Evolutionary conservation across 768 basidiomycete species (phyloP).

Genomic region (Obba rivulosa): DNA sequence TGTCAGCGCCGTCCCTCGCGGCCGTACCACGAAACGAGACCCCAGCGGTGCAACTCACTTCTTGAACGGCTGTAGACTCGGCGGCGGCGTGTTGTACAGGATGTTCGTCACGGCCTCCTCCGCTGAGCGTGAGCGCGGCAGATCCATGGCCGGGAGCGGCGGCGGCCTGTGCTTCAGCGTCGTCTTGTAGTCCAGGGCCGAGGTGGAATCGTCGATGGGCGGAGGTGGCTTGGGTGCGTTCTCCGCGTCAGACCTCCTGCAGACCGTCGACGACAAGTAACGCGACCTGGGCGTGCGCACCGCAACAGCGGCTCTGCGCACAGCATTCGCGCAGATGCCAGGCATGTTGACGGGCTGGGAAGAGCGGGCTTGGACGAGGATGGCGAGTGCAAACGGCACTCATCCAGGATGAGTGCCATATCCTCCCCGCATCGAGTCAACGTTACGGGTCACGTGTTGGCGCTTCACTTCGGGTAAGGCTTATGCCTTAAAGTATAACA

Average conservation of each 20-base stretch:
- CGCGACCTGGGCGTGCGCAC: conserved; percentile 4
- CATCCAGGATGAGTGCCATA: background rate
- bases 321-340: conserved; percentile 7
- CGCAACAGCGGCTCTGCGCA: conserved; percentile 5
- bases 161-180: conserved; percentile 69
- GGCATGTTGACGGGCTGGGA: conserved; percentile 4
- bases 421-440: background rate
- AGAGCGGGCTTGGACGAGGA: background rate
- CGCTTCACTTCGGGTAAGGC: too few relatives aligned
- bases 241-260: conserved; percentile 9
- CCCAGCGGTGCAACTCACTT: conserved; percentile 46
- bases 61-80: conserved; percentile 88
- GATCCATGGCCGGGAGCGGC: conserved; percentile 78
- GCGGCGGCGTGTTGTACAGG: conserved; percentile 92
- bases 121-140: conserved; percentile 78
- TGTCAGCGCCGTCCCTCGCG: conserved; percentile 1
- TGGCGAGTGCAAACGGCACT: background rate
- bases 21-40: background rate
- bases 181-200: conserved; percentile 92
- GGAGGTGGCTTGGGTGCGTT: conserved; percentile 62
- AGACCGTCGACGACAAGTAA: conserved; percentile 10
- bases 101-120: conserved; percentile 98
- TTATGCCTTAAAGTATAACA: too few relatives aligned
- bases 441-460: background rate
- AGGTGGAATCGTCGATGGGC: conserved; percentile 89